phyloP scores from a whole-genome alignment of 176 grass and related monocot genomes.

The Oropetium thomaeum region DNA sequence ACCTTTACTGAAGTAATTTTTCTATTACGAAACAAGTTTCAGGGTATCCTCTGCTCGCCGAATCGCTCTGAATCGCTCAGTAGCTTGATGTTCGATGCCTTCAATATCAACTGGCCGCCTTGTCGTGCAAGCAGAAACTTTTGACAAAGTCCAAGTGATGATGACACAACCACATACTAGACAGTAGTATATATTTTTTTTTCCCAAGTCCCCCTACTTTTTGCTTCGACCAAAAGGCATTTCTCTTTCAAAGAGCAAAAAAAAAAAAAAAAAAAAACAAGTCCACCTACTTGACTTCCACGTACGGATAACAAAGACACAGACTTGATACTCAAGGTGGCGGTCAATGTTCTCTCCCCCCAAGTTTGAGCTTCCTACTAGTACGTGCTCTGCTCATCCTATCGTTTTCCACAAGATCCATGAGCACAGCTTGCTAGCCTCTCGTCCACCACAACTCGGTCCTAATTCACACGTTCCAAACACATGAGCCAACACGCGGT shows the following conservation, averaged over 20 bases:
- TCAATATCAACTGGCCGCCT: neutral
- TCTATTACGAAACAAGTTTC: neutral
- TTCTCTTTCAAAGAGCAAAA: too few species aligned
- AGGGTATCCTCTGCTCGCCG: too few species aligned
- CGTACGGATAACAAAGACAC: neutral
- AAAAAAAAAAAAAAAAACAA: too few species aligned
- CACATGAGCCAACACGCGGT: neutral
- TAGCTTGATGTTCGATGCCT: neutral
- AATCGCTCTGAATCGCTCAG: too few species aligned
- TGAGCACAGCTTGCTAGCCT: neutral
- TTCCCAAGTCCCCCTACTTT: too few species aligned
- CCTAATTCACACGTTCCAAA: neutral
- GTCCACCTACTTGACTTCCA: neutral
- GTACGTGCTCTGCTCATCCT: neutral
- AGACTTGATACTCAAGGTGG: too few species aligned
- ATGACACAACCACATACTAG: neutral
- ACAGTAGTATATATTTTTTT: neutral
- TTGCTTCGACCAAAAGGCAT: too few species aligned
- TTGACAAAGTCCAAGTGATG: neutral
- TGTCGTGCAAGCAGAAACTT: neutral
- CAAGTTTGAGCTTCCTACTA: constrained; percentile 14
- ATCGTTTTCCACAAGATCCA: neutral
- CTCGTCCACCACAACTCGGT: constrained; percentile 7
- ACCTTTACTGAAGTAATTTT: too few species aligned
- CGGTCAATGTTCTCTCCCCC: constrained; percentile 18